Conservation (phyloP, 2,329 filamentous ascomycete species). For the Neocucurbitaria cava region DNA sequence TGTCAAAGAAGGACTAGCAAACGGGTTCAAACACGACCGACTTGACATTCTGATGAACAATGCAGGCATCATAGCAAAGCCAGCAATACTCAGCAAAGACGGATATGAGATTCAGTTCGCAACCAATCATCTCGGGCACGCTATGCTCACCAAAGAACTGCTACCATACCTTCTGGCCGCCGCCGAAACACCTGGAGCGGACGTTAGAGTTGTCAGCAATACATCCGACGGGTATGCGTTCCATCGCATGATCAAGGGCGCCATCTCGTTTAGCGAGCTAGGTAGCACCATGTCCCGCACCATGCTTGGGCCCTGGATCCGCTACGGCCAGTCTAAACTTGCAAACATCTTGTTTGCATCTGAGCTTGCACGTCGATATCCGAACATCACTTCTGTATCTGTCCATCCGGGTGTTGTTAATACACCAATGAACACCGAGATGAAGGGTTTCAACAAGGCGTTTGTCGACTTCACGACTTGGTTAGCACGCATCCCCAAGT, state of each 20-base stretch:
- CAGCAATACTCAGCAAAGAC: conserved; percentile 46
- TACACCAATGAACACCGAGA: conserved; percentile 45
- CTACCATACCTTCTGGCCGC: conserved; percentile 50
- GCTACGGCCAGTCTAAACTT: conserved; percentile 58
- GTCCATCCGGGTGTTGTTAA: conserved; percentile 56
- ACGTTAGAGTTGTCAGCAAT: conserved; percentile 53
- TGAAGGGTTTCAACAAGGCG: conserved; percentile 19
- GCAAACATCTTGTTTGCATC: conserved; percentile 55
- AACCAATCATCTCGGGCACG: conserved; percentile 57
- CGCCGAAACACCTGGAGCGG: conserved; percentile 38
- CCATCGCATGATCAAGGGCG: conserved; percentile 18
- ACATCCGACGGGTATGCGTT: conserved; percentile 35
- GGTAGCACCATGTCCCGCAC: conserved; percentile 25
- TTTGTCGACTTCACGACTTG: conserved; percentile 14
- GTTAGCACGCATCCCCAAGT: not conserved
- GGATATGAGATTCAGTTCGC: conserved; percentile 59
- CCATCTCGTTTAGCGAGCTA: conserved; percentile 45
- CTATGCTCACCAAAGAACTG: conserved; percentile 52
- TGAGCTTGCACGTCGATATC: conserved; percentile 51
- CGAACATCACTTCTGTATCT: conserved; percentile 48
- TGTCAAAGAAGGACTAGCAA: conserved; percentile 35
- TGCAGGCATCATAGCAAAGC: conserved; percentile 49
- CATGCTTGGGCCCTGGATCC: conserved; percentile 34
- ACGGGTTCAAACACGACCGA: conserved; percentile 33
- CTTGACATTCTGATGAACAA: conserved; percentile 54